phyloP scores from a whole-genome alignment of 441 rosid species.

The Pelargonium myrrhifolium region DNA sequence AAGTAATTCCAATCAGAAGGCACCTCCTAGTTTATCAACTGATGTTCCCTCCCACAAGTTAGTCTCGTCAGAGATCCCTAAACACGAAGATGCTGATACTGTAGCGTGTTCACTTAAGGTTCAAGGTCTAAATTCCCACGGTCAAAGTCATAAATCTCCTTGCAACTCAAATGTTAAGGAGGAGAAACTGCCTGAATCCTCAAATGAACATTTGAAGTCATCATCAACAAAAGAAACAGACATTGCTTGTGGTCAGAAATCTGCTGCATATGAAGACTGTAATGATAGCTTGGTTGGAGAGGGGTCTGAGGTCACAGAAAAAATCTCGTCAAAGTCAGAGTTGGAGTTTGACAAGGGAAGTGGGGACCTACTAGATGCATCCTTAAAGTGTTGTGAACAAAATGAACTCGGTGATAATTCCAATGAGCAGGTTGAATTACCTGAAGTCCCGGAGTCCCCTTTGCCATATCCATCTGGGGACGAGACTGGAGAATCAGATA shows the following conservation, averaged over 20 bases:
- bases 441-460: conserved; percentile 34
- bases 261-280: conserved; percentile 1
- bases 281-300: conserved; percentile 14
- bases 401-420: conserved; percentile 35
- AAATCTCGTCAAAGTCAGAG: conserved; percentile 29
- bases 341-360: conserved; percentile 29
- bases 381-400: conserved; percentile 29
- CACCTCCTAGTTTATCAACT: neutral
- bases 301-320: conserved; percentile 23
- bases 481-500: conserved; percentile 72
- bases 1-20: conserved; percentile 6
- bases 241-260: neutral
- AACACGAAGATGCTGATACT: conserved; percentile 27
- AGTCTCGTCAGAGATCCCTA: conserved; percentile 28
- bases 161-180: conserved; percentile 13
- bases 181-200: neutral
- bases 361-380: conserved; percentile 28
- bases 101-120: conserved; percentile 27
- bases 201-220: neutral
- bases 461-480: conserved; percentile 42
- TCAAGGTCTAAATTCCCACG: conserved; percentile 22
- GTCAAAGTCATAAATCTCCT: conserved; percentile 14
- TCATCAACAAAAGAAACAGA: neutral
- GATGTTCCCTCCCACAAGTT: conserved; percentile 25
- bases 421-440: conserved; percentile 26